A percentile compares a stretch with the other conserved stretches of the same genome.
Evolutionary conservation across 768 basidiomycete species (phyloP).

Genomic region (Thelephora aurantiotincta): DNA sequence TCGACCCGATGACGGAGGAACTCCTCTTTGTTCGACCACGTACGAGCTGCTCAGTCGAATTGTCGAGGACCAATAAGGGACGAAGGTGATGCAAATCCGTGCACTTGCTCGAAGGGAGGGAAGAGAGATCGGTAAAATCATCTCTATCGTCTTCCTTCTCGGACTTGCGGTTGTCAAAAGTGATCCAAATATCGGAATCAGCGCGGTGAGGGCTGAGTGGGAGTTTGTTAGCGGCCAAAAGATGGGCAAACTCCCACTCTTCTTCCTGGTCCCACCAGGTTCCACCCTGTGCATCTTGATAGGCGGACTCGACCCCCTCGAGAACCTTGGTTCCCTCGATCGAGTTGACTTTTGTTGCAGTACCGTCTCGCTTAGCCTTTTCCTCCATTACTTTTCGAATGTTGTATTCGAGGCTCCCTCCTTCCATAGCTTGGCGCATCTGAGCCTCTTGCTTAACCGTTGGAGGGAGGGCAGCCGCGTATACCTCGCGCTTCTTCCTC

Average conservation of each 20-base stretch:
- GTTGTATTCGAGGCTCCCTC: constrained; percentile 43
- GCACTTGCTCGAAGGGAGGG: constrained; percentile 31
- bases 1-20: constrained; percentile 15
- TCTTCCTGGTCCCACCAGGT: constrained; percentile 66
- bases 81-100: constrained; percentile 40
- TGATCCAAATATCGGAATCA: constrained; percentile 30
- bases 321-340: constrained; percentile 9
- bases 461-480: constrained; percentile 14
- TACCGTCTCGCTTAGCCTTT: constrained; percentile 30
- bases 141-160: constrained; percentile 21
- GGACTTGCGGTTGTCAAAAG: constrained; percentile 18
- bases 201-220: constrained; percentile 12
- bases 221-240: constrained; percentile 29
- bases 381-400: constrained; percentile 38
- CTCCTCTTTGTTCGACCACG: neutral
- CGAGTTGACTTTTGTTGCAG: constrained; percentile 12
- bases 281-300: constrained; percentile 45
- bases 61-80: constrained; percentile 26
- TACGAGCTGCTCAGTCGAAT: constrained; percentile 19
- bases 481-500: constrained; percentile 23
- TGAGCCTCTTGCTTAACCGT: constrained; percentile 7
- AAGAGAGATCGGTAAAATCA: constrained; percentile 12
- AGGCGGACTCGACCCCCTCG: constrained; percentile 32
- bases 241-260: constrained; percentile 50
- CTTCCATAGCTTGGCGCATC: constrained; percentile 42